These are phyloP conservation scores for Globisporangium emineosum DNA, from an alignment of 352 stramenopile genomes.

Conservation along the genomic window DNA sequence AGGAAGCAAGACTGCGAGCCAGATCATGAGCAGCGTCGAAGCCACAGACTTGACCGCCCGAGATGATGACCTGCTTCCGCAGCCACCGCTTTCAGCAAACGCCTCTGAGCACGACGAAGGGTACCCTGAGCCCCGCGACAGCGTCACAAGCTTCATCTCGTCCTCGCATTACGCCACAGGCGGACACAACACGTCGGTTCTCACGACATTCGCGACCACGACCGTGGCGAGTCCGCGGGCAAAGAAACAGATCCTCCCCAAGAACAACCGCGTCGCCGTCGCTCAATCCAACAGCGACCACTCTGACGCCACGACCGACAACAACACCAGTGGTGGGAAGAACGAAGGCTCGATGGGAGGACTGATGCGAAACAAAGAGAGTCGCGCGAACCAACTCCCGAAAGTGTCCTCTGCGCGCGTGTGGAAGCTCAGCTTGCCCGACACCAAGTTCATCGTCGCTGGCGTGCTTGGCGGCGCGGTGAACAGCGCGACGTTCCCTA, in stretches of 20 bases:
- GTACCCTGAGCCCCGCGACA: not conserved
- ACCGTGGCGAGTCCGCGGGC: not conserved
- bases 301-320: not conserved
- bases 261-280: not conserved
- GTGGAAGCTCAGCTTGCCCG: constrained; percentile 38
- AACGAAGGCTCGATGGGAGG: not conserved
- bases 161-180: not conserved
- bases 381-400: not conserved
- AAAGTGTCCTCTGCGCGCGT: constrained; percentile 22
- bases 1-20: not conserved
- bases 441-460: constrained; percentile 39
- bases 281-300: not conserved
- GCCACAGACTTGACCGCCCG: not conserved
- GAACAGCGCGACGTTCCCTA: constrained; percentile 38
- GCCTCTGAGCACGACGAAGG: not conserved
- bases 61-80: not conserved
- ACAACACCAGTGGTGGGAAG: not conserved
- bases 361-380: not conserved
- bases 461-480: constrained; percentile 32
- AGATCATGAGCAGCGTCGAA: constrained; percentile 1
- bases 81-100: not conserved
- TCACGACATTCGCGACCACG: constrained; percentile 3
- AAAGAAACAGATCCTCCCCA: not conserved
- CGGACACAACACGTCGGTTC: not conserved
- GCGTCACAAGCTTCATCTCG: constrained; percentile 4